Percentiles rank a stretch among this genome's conserved stretches.
These are phyloP conservation scores for Phytophthora aleatoria DNA, from an alignment of 352 stramenopile species.

Conservation along the genomic window DNA sequence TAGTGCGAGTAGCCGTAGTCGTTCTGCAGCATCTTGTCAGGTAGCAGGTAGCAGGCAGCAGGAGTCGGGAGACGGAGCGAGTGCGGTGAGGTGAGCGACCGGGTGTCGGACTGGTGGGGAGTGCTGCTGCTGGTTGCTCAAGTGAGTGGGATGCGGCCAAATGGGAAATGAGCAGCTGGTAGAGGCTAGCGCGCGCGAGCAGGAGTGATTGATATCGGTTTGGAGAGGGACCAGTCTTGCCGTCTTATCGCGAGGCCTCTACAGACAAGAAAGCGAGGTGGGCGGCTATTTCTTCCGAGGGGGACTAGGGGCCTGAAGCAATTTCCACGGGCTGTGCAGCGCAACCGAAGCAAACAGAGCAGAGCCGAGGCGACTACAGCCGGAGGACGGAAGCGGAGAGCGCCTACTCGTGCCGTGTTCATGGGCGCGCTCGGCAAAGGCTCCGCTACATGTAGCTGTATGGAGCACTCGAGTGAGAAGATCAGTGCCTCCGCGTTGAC, in stretches of 20 bases:
- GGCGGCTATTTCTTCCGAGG: constrained; percentile 22
- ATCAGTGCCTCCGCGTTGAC: constrained; percentile 17
- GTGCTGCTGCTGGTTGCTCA: neutral
- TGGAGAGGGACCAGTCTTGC: constrained; percentile 7
- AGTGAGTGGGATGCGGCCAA: constrained; percentile 54
- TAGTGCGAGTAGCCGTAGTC: constrained; percentile 73
- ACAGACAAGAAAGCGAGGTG: constrained; percentile 39
- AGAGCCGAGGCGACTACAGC: constrained; percentile 25
- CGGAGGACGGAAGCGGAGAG: constrained; percentile 5
- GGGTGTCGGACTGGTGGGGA: neutral
- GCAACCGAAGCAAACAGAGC: constrained; percentile 21
- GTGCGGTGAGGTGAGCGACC: neutral
- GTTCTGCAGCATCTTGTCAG: constrained; percentile 50
- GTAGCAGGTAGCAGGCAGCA: neutral
- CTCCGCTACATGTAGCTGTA: constrained; percentile 5
- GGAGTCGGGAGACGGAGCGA: neutral
- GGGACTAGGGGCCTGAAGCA: constrained; percentile 21
- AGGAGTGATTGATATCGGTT: constrained; percentile 1
- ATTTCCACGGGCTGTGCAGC: constrained; percentile 5
- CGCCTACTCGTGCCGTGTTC: neutral
- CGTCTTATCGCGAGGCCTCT: constrained; percentile 44
- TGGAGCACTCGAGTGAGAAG: constrained; percentile 13
- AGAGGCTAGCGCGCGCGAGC: constrained; percentile 3
- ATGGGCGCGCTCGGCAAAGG: constrained; percentile 5
- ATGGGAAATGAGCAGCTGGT: constrained; percentile 81